Conservation (phyloP, 164 flowering plant species). For the Aristolochia californica region DNA sequence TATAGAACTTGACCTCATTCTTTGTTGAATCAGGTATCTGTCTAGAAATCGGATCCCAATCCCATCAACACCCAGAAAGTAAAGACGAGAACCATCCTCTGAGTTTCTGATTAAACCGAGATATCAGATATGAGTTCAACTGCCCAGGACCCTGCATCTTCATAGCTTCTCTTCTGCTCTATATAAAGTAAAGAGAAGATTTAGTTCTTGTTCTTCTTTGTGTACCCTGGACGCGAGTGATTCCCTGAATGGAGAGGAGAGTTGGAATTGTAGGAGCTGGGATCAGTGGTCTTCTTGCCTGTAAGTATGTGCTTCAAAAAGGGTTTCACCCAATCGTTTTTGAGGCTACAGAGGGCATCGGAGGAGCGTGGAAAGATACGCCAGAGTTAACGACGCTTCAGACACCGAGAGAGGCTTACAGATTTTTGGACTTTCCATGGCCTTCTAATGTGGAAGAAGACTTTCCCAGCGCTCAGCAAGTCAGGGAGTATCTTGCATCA, state of each 20-base stretch:
- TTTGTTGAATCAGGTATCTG: too few species aligned
- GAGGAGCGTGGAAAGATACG: slow-evolving; percentile 37
- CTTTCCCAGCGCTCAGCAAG: slow-evolving; percentile 32
- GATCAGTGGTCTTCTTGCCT: slow-evolving; percentile 57
- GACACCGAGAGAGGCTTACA: slow-evolving; percentile 29
- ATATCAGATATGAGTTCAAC: too few species aligned
- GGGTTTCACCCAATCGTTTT: slow-evolving; percentile 40
- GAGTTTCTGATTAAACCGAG: too few species aligned
- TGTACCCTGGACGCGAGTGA: too few species aligned
- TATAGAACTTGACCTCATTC: too few species aligned
- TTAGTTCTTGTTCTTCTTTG: too few species aligned
- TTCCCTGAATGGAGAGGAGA: slow-evolving; percentile 18
- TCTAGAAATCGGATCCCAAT: too few species aligned
- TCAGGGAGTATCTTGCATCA: slow-evolving; percentile 36
- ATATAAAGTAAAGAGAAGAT: too few species aligned
- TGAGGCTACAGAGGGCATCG: slow-evolving; percentile 12
- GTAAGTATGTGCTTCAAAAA: slow-evolving; percentile 40
- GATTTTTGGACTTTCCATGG: slow-evolving; percentile 71
- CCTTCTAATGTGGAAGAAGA: slow-evolving; percentile 28
- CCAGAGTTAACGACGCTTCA: slow-evolving; percentile 43
- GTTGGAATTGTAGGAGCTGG: slow-evolving; percentile 68
- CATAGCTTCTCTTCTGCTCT: too few species aligned
- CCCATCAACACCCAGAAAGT: too few species aligned
- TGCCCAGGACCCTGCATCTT: too few species aligned
- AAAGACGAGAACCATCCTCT: too few species aligned